Evolutionary conservation across 208 protist species (phyloP), one percentile per base, ranked within the genome.

Genomic region (Crithidia thermophila): DNA sequence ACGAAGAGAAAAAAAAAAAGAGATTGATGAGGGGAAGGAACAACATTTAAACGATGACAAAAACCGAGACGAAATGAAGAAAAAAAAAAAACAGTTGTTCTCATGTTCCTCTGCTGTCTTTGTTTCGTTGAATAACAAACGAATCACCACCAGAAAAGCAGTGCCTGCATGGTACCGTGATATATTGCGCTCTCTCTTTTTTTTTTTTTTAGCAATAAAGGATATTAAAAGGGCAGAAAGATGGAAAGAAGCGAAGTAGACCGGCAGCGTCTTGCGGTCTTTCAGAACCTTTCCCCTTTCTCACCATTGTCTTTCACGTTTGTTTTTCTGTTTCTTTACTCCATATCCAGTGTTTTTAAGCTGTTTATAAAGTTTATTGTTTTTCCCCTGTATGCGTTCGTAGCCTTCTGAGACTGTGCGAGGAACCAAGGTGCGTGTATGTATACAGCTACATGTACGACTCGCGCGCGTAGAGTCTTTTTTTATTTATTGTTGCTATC

Each of bases 401-500:
- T 30, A 45, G 31, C 33, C n/a, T 58, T 58, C 21, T 30, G 10
- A 43, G 52, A 14, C 52, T 40, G 34, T n/a, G 52, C 34, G 52
- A 43, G 20, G 34, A n/a, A 14, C 28, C 11, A 58, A 50, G 21
- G 45, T 18, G 14, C 16, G 45, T 50, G 45, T 28, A 28, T 50
- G 18, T 43, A 43, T 30, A 18, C n/a, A 43, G 10, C 34, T 58
- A 43, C 50, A 40, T 40, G 52, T 43, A n/a, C 52, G 6, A 20
- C 52, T 43, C 18, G 20, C 27, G 21, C 14, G 10, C 34, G 52
- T 43, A 45, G 34, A 58, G 31, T 58, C 13, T 7, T n/a, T 67
- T 67, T 67, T 34, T 65, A 7, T 63, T 69, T 65, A 52, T 65
- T 51, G 49, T 74, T 47, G 4, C 21, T 62, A 27, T 33, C 27